These are phyloP conservation scores for Bacterosira constricta DNA, from an alignment of 108 stramenopile genomes.

Conservation along the genomic window DNA sequence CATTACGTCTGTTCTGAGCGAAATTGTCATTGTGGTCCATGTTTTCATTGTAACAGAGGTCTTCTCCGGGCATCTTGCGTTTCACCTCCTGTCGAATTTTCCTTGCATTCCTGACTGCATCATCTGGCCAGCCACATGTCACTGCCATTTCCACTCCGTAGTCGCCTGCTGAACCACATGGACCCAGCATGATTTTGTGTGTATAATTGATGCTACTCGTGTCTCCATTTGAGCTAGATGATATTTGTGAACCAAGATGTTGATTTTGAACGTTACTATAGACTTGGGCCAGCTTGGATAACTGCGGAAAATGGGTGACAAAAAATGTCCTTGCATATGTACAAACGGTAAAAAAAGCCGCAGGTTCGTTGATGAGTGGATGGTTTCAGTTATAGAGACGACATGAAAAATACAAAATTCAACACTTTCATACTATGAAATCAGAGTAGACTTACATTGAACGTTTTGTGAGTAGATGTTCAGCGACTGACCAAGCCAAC, in stretches of 20 bases:
- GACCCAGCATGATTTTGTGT: slow-evolving; percentile 74
- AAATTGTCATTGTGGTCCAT: slow-evolving; percentile 8
- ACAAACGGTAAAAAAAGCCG: too few relatives aligned
- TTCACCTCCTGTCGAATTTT: slow-evolving; percentile 44
- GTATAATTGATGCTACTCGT: slow-evolving; percentile 67
- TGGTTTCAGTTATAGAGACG: too few relatives aligned
- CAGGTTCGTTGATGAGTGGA: too few relatives aligned
- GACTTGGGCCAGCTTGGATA: slow-evolving; percentile 64
- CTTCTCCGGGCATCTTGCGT: slow-evolving; percentile 48
- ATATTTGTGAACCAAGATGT: slow-evolving; percentile 62
- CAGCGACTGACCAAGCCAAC: slow-evolving; percentile 88
- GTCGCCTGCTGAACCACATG: slow-evolving; percentile 66
- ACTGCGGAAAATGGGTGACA: slow-evolving; percentile 88
- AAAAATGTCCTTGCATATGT: slow-evolving; percentile 71
- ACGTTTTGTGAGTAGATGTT: slow-evolving; percentile 71
- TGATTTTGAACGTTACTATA: slow-evolving; percentile 85
- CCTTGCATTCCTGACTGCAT: slow-evolving; percentile 53
- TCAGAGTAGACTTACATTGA: too few relatives aligned
- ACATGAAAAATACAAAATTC: too few relatives aligned
- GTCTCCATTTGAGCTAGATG: slow-evolving; percentile 33
- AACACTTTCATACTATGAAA: too few relatives aligned
- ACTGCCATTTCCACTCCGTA: slow-evolving; percentile 89
- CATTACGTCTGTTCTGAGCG: slow-evolving; percentile 42
- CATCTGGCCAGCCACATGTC: slow-evolving; percentile 82
- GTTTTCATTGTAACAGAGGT: slow-evolving; percentile 32